Percentiles rank a stretch among this genome's conserved stretches.
These are phyloP conservation scores for Pseudoneurospora amorphoporcata DNA, from an alignment of 495 filamentous ascomycete genomes.

Conservation along the genomic window DNA sequence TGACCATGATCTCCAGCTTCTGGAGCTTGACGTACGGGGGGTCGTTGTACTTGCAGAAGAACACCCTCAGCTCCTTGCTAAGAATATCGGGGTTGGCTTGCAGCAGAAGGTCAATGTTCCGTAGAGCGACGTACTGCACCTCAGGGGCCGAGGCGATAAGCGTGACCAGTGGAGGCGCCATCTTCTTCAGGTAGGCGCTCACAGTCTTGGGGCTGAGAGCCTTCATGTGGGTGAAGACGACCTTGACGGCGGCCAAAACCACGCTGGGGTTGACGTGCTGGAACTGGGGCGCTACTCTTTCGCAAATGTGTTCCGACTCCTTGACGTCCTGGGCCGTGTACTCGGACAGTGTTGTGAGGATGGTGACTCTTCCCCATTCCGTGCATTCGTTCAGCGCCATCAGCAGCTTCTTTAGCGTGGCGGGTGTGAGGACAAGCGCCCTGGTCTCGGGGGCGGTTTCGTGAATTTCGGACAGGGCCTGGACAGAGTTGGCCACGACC, in stretches of 20 bases:
- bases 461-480: conserved; percentile 81
- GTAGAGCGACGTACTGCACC: conserved; percentile 89
- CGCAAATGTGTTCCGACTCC: conserved; percentile 97
- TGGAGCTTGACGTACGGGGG: conserved; percentile 99
- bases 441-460: conserved; percentile 85
- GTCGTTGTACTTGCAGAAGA: conserved; percentile 99
- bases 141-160: conserved; percentile 93
- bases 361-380: conserved; percentile 97
- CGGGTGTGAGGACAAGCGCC: conserved; percentile 69
- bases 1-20: conserved; percentile 97
- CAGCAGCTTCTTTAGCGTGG: conserved; percentile 82
- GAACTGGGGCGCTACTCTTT: conserved; percentile 91
- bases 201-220: conserved; percentile 65
- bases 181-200: conserved; percentile 85
- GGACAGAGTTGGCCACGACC: conserved; percentile 96
- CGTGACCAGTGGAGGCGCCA: conserved; percentile 94
- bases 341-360: conserved; percentile 79
- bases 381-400: conserved; percentile 98
- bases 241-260: conserved; percentile 92
- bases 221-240: conserved; percentile 94
- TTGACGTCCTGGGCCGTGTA: conserved; percentile 80
- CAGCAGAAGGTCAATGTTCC: conserved; percentile 89
- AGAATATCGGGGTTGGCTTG: conserved; percentile 90
- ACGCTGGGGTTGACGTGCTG: conserved; percentile 98
- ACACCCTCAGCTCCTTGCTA: conserved; percentile 92